A percentile compares a stretch with the other conserved stretches of the same genome.
Conservation (phyloP, 2,329 filamentous ascomycete species). For the Teratosphaeriaceae sp. region DNA sequence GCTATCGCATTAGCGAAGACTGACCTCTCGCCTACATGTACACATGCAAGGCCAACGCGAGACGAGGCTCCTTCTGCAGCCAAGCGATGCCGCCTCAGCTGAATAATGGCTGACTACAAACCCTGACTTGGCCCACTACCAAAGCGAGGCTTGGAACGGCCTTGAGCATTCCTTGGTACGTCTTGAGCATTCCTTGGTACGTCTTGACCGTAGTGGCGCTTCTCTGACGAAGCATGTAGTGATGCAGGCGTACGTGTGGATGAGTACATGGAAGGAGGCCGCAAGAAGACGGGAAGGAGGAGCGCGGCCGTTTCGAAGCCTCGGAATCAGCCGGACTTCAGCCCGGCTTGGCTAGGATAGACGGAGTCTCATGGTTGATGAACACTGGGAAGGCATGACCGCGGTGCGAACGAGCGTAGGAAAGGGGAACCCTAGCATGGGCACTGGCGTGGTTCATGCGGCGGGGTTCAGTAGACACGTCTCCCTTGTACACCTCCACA, state of each 20-base stretch:
- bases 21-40: background rate
- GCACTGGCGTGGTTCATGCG: no score
- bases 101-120: constrained; percentile 2
- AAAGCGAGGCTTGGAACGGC: no score
- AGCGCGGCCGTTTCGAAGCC: background rate
- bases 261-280: background rate
- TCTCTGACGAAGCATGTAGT: background rate
- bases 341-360: no score
- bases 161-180: no score
- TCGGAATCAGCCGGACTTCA: no score
- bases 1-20: background rate
- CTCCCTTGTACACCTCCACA: no score
- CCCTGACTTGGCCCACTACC: no score
- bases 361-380: no score
- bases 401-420: no score
- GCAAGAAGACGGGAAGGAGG: background rate
- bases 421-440: no score
- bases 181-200: background rate
- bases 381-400: no score
- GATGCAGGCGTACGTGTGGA: background rate
- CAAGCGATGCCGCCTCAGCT: constrained; percentile 1
- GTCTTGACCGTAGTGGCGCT: background rate
- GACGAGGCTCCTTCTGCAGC: background rate
- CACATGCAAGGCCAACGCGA: background rate
- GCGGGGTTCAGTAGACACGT: no score